Evolutionary conservation across 495 filamentous ascomycete genomes (phyloP).

Genomic region (Penicillium fimorum): DNA sequence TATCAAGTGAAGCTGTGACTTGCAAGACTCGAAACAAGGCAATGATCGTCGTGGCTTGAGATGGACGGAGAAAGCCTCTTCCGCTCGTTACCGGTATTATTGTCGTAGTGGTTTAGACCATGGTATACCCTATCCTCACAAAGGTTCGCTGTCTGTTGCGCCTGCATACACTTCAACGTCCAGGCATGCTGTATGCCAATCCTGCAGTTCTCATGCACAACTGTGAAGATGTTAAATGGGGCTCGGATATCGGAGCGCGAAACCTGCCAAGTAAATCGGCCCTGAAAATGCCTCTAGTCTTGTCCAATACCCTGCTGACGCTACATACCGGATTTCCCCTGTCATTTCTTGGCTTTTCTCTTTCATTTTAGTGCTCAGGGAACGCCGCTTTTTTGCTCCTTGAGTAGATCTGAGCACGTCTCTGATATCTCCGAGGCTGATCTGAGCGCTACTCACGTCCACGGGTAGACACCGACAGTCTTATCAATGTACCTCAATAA

Average conservation of each 20-base stretch:
- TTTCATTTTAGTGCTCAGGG: too few relatives aligned
- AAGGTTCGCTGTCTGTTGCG: background rate
- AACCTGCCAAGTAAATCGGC: background rate
- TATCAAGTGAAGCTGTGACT: background rate
- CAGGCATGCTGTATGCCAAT: background rate
- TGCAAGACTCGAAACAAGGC: conserved; percentile 1
- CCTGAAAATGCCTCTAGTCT: background rate
- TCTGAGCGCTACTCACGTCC: too few relatives aligned
- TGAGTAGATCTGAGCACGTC: too few relatives aligned
- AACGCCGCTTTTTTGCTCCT: too few relatives aligned
- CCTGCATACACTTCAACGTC: background rate
- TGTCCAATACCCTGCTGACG: background rate
- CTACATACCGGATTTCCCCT: too few relatives aligned
- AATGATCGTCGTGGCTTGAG: conserved; percentile 2
- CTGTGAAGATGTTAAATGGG: background rate
- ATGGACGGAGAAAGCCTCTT: conserved; percentile 1
- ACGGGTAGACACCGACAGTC: too few relatives aligned
- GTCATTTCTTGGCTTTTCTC: too few relatives aligned
- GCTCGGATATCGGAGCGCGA: background rate
- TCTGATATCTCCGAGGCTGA: too few relatives aligned
- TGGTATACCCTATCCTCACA: background rate
- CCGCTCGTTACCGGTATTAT: background rate
- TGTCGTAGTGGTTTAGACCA: background rate
- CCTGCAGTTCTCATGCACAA: background rate
- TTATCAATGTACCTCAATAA: too few relatives aligned